These are phyloP conservation scores for Neocatenulostroma microsporum DNA, from an alignment of 2,329 filamentous ascomycete genomes.

Conservation along the genomic window DNA sequence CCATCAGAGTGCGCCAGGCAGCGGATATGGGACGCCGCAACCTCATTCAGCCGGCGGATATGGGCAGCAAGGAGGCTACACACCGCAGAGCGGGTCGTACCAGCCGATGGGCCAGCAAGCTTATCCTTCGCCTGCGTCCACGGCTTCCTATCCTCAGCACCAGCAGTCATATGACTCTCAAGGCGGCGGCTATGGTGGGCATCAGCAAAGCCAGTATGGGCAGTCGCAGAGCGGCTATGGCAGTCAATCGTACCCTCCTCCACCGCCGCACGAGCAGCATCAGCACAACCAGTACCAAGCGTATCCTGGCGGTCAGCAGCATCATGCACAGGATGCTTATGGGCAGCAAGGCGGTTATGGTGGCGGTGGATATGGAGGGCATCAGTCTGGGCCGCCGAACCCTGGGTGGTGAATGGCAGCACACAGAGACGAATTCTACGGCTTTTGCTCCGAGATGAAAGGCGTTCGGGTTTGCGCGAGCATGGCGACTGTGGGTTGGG, in stretches of 20 bases:
- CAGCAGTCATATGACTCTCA: slow-evolving; percentile 15
- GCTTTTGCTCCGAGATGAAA: too few species aligned
- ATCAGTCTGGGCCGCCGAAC: slow-evolving; percentile 18
- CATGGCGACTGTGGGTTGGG: too few species aligned
- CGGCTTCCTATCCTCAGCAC: slow-evolving; percentile 10
- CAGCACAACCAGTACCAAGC: slow-evolving; percentile 14
- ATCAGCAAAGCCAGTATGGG: too few species aligned
- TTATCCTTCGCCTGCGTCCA: slow-evolving; percentile 11
- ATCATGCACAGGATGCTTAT: slow-evolving; percentile 1
- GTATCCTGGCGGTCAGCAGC: slow-evolving; percentile 10
- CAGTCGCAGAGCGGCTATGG: slow-evolving; percentile 20
- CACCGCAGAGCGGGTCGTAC: slow-evolving; percentile 3
- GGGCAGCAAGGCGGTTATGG: slow-evolving; percentile 15
- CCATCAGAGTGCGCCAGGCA: slow-evolving; percentile 7
- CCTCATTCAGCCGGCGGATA: slow-evolving; percentile 2
- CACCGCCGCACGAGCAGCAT: slow-evolving; percentile 3
- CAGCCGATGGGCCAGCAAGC: slow-evolving; percentile 10
- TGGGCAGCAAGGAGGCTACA: background rate
- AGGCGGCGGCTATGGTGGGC: slow-evolving; percentile 15
- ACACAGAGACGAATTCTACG: too few species aligned
- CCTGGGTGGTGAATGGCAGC: slow-evolving; percentile 24
- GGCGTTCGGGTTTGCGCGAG: too few species aligned
- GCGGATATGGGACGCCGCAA: slow-evolving; percentile 9
- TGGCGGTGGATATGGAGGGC: slow-evolving; percentile 11
- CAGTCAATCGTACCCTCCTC: slow-evolving; percentile 3